These are phyloP conservation scores for Ganoderma lucidum DNA, from an alignment of 1,284 basidiomycete species.

Conservation along the genomic window DNA sequence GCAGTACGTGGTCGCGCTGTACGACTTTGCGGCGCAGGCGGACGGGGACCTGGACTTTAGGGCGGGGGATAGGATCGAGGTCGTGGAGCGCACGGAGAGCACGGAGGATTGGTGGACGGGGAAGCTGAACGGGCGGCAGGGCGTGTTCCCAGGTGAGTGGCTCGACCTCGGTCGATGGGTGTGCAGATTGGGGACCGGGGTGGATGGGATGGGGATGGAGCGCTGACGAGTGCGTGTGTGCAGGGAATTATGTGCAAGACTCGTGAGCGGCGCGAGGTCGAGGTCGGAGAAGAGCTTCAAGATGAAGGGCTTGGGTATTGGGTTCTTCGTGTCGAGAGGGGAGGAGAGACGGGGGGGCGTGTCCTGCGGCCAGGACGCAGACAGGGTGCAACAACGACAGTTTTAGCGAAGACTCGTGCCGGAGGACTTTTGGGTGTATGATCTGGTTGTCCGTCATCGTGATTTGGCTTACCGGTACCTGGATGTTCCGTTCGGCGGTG, in stretches of 20 bases:
- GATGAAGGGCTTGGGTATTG: too few relatives aligned
- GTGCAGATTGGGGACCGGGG: not conserved
- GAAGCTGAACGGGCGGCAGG: slow-evolving; percentile 82
- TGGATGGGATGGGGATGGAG: not conserved
- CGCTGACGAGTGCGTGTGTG: not conserved
- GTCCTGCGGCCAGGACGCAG: not conserved
- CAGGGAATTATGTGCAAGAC: not conserved
- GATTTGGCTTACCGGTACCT: not conserved
- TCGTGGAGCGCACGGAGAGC: slow-evolving; percentile 86
- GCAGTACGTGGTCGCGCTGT: slow-evolving; percentile 91
- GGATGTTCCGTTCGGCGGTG: not conserved
- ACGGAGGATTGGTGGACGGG: slow-evolving; percentile 99
- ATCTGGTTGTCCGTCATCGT: not conserved
- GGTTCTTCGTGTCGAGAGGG: not conserved
- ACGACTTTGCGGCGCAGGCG: slow-evolving; percentile 94
- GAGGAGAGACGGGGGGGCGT: not conserved
- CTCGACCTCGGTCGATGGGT: not conserved
- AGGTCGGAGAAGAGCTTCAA: not conserved
- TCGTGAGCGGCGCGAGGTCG: not conserved
- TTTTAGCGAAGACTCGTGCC: not conserved
- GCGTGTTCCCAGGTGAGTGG: slow-evolving; percentile 91
- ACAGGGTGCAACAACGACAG: not conserved
- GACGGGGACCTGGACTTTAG: slow-evolving; percentile 94
- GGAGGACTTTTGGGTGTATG: not conserved
- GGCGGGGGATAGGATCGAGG: slow-evolving; percentile 93